Evolutionary conservation across 1,284 basidiomycete genomes (phyloP).

Genomic region (Cutaneotrichosporon spelunceum): DNA sequence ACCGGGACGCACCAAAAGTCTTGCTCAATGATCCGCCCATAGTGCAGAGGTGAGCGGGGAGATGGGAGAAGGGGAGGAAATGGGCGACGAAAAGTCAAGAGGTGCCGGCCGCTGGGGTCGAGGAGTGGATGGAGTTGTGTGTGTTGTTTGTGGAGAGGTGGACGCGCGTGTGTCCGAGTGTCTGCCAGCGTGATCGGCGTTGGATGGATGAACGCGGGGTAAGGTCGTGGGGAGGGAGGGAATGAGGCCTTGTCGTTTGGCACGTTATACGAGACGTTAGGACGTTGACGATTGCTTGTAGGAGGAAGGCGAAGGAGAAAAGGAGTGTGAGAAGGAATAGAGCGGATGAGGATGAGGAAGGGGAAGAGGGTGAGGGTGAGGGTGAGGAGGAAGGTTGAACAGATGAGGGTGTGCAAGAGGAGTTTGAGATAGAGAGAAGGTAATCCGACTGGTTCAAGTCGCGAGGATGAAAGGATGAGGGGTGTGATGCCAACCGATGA

Average conservation of each 20-base stretch:
- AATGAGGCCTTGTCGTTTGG: background rate
- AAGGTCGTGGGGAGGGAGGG: background rate
- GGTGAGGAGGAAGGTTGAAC: background rate
- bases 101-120: background rate
- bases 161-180: background rate
- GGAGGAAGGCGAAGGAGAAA: background rate
- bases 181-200: background rate
- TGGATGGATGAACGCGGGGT: background rate
- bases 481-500: background rate
- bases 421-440: background rate
- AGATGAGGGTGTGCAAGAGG: background rate
- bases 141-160: background rate
- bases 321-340: background rate
- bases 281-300: background rate
- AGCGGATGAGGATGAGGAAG: background rate
- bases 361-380: background rate
- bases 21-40: slow-evolving; percentile 56
- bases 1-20: slow-evolving; percentile 43
- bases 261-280: background rate
- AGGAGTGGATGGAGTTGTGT: background rate
- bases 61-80: background rate
- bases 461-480: background rate
- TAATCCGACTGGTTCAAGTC: background rate
- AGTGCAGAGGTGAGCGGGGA: slow-evolving; percentile 11
- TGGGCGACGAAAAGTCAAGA: slow-evolving; percentile 1